These are phyloP conservation scores for Cyanidioschyzon merolae DNA, from an alignment of 23 red algal genomes.

Conservation along the genomic window DNA sequence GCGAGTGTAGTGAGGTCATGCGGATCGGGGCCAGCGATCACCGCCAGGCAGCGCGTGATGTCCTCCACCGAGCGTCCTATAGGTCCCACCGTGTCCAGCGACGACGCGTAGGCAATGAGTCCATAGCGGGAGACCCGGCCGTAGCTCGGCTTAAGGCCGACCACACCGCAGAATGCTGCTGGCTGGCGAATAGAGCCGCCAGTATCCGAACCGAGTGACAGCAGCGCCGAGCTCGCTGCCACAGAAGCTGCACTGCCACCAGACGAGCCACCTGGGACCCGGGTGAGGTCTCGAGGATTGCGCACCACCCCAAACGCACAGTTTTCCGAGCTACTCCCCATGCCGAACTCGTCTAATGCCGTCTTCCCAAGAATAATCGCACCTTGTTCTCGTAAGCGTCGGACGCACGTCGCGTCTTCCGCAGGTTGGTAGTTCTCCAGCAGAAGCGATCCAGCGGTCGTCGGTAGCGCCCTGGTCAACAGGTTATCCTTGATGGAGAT, in stretches of 20 bases:
- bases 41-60: constrained; percentile 37
- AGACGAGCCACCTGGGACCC: constrained; percentile 24
- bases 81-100: constrained; percentile 80
- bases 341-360: constrained; percentile 32
- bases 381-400: constrained; percentile 16
- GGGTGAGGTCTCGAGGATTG: constrained; percentile 15
- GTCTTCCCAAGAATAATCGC: constrained; percentile 23
- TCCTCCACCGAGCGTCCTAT: constrained; percentile 43
- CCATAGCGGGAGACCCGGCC: constrained; percentile 45
- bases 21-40: constrained; percentile 59
- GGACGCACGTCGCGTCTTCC: constrained; percentile 59
- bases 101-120: constrained; percentile 73
- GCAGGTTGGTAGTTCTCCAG: constrained; percentile 43
- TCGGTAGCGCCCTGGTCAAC: constrained; percentile 38
- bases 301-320: constrained; percentile 10
- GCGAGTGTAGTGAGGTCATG: constrained; percentile 38
- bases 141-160: constrained; percentile 24
- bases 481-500: constrained; percentile 86
- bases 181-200: constrained; percentile 32
- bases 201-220: constrained; percentile 16
- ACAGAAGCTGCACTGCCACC: constrained; percentile 22
- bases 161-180: constrained; percentile 26
- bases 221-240: constrained; percentile 9
- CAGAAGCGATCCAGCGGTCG: constrained; percentile 57
- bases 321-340: constrained; percentile 20